Conservation (phyloP, 2,329 filamentous ascomycete species). For the Talaromyces sp. region DNA sequence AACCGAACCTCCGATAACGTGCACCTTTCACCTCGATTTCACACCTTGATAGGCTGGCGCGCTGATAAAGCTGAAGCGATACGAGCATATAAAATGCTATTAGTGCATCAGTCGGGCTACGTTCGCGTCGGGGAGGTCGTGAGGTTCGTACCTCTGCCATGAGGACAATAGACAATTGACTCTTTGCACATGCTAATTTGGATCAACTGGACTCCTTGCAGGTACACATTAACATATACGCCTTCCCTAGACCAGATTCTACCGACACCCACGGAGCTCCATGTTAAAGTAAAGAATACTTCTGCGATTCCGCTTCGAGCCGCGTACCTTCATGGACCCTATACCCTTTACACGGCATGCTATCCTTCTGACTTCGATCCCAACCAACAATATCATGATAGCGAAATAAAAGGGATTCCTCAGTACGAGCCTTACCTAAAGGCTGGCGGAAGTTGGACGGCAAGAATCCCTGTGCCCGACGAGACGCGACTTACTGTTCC, state of each 20-base stretch:
- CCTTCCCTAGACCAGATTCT: conserved; percentile 84
- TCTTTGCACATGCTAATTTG: not conserved
- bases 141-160: conserved; percentile 51
- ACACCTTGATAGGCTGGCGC: conserved; percentile 34
- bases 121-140: conserved; percentile 94
- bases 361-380: conserved; percentile 81
- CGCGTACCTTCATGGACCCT: conserved; percentile 93
- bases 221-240: conserved; percentile 82
- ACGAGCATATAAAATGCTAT: conserved; percentile 60
- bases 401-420: conserved; percentile 68
- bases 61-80: conserved; percentile 20
- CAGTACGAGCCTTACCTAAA: conserved; percentile 97
- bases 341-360: conserved; percentile 79
- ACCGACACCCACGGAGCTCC: conserved; percentile 72
- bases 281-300: conserved; percentile 86
- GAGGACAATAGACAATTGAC: not conserved
- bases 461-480: conserved; percentile 73
- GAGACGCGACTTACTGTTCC: conserved; percentile 55
- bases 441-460: conserved; percentile 81
- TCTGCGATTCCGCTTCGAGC: conserved; percentile 85
- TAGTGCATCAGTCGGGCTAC: conserved; percentile 83
- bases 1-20: conserved; percentile 20
- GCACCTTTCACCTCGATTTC: conserved; percentile 24
- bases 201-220: conserved; percentile 23
- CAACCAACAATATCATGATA: conserved; percentile 67